Conservation (phyloP, 768 basidiomycete species). For the Lyophyllum semitale region DNA sequence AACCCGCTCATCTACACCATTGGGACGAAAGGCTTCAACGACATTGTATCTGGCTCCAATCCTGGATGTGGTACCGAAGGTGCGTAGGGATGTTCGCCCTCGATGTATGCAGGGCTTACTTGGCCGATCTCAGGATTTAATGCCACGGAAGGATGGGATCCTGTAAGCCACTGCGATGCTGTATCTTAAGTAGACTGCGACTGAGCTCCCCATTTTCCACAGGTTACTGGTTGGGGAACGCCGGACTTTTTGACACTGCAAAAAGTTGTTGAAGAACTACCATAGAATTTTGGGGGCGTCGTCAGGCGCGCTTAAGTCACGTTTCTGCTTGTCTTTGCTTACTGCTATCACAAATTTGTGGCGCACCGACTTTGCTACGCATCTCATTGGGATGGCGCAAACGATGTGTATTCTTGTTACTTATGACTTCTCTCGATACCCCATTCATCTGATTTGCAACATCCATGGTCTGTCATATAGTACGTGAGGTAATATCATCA, state of each 20-base stretch:
- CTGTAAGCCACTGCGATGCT: conserved; percentile 33
- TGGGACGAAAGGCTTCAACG: conserved; percentile 48
- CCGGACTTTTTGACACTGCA: conserved; percentile 59
- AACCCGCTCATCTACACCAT: conserved; percentile 51
- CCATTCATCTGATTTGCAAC: too few relatives aligned
- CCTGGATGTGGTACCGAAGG: conserved; percentile 63
- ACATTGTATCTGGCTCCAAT: conserved; percentile 62
- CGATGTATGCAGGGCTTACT: too few relatives aligned
- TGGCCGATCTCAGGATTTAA: conserved; percentile 39
- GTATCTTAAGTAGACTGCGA: neutral
- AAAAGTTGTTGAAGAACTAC: conserved; percentile 42
- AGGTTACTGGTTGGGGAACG: conserved; percentile 66
- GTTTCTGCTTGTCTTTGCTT: too few relatives aligned
- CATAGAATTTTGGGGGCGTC: too few relatives aligned
- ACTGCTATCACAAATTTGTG: too few relatives aligned
- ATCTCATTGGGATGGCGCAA: too few relatives aligned
- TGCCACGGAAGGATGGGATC: conserved; percentile 52
- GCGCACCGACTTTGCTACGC: too few relatives aligned
- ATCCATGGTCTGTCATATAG: too few relatives aligned
- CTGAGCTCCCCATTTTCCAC: conserved; percentile 1
- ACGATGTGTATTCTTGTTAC: too few relatives aligned
- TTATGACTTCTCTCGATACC: too few relatives aligned
- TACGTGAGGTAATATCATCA: too few relatives aligned
- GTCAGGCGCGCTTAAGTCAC: too few relatives aligned
- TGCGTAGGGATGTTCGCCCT: conserved; percentile 22